Percentiles rank a stretch among this genome's conserved stretches.
Evolutionary conservation across 331 rosid genomes (phyloP).

Genomic region (Telfairia occidentalis): DNA sequence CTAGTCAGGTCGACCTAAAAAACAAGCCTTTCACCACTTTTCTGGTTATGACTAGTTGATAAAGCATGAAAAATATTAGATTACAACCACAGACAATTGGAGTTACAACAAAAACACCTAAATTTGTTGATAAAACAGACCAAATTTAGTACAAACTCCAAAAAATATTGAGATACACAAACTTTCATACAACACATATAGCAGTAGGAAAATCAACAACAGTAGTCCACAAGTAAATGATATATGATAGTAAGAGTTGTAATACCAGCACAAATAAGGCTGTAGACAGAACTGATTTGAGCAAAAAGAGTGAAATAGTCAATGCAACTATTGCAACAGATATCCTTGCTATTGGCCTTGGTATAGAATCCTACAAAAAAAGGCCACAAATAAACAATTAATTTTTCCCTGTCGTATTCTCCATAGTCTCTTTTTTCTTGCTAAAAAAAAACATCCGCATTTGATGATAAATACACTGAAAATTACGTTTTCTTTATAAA

Average conservation of each 20-base stretch:
- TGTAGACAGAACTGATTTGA: slow-evolving; percentile 67
- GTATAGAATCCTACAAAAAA: slow-evolving; percentile 44
- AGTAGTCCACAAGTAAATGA: neutral
- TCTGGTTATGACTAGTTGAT: neutral
- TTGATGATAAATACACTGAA: neutral
- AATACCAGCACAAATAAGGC: slow-evolving; percentile 73
- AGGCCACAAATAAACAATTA: slow-evolving; percentile 1
- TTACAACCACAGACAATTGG: neutral
- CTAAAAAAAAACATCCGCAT: neutral
- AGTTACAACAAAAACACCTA: neutral
- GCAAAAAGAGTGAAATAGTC: slow-evolving; percentile 43
- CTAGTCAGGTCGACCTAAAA: neutral
- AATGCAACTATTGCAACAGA: slow-evolving; percentile 46
- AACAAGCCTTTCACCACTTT: neutral
- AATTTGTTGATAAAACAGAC: neutral
- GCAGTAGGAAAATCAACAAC: neutral
- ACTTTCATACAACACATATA: neutral
- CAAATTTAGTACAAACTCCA: neutral
- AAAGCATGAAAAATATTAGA: neutral
- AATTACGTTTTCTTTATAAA: too few species aligned
- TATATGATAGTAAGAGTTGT: slow-evolving; percentile 5
- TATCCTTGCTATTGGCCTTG: slow-evolving; percentile 75
- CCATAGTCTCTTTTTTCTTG: neutral
- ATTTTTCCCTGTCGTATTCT: neutral
- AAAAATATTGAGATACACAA: too few species aligned